Evolutionary conservation across 176 grass and related monocot genomes (phyloP).

Genomic region (Miscanthus lutarioriparius): DNA sequence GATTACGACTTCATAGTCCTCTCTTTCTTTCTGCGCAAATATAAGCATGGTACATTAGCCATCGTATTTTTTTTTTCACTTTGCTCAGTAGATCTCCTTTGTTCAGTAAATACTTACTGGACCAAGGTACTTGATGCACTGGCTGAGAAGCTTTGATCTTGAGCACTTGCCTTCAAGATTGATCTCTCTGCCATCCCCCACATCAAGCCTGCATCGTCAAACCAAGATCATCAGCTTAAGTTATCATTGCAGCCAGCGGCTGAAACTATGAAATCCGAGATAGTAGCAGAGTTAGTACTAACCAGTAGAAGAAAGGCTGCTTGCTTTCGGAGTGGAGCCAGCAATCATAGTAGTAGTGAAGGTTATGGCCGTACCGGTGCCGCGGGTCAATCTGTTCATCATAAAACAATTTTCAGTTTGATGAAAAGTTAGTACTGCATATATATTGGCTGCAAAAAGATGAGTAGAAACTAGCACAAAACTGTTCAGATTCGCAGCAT

Average conservation of each 20-base stretch:
- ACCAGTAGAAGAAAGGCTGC: constrained; percentile 99
- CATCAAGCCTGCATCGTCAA: constrained; percentile 63
- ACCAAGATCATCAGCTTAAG: constrained; percentile 10
- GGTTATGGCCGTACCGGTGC: constrained; percentile 91
- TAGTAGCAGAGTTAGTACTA: neutral
- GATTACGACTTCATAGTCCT: constrained; percentile 69
- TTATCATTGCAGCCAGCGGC: neutral
- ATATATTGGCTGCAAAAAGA: too few relatives aligned
- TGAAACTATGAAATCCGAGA: neutral
- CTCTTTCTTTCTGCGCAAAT: constrained; percentile 81
- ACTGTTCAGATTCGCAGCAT: too few relatives aligned
- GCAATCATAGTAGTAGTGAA: constrained; percentile 77
- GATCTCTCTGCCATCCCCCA: constrained; percentile 83
- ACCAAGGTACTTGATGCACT: constrained; percentile 97
- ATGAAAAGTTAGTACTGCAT: neutral
- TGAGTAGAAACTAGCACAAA: too few relatives aligned
- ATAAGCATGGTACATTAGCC: neutral
- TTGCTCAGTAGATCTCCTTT: neutral
- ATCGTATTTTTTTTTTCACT: neutral
- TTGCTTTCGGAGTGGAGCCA: constrained; percentile 84
- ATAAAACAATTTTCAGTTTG: constrained; percentile 22
- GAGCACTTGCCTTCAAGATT: constrained; percentile 65
- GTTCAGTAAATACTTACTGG: constrained; percentile 60
- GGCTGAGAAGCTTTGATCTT: constrained; percentile 63
- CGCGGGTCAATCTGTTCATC: constrained; percentile 77